phyloP scores from a whole-genome alignment of 495 filamentous ascomycete species.

The Aspergillus bridgeri region DNA sequence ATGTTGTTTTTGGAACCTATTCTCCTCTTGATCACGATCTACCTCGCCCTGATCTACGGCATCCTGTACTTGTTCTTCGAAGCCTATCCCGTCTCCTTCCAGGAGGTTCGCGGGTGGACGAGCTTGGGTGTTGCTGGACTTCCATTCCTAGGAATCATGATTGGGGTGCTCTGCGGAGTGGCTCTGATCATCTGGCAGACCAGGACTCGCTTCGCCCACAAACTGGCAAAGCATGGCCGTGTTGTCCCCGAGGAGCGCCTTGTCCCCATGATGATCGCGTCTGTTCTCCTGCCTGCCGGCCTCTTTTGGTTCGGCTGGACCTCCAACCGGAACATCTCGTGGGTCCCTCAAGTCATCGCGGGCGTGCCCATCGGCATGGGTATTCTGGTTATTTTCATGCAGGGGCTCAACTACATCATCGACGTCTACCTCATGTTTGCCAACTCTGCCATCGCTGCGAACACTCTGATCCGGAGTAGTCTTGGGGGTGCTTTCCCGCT shows the following conservation, averaged over 20 bases:
- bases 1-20: slow-evolving; percentile 62
- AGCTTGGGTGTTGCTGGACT: slow-evolving; percentile 46
- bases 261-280: slow-evolving; percentile 55
- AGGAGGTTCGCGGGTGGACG: slow-evolving; percentile 49
- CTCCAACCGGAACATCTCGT: slow-evolving; percentile 36
- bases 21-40: slow-evolving; percentile 51
- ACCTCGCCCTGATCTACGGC: slow-evolving; percentile 54
- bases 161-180: slow-evolving; percentile 52
- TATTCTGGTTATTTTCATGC: slow-evolving; percentile 56
- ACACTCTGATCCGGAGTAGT: slow-evolving; percentile 61
- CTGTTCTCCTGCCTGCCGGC: slow-evolving; percentile 52
- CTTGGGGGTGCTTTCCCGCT: slow-evolving; percentile 67
- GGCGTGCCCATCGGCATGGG: slow-evolving; percentile 52
- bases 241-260: slow-evolving; percentile 59
- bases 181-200: slow-evolving; percentile 48
- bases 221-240: slow-evolving; percentile 44
- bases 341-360: slow-evolving; percentile 49
- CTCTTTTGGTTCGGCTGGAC: slow-evolving; percentile 69
- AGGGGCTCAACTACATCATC: slow-evolving; percentile 61
- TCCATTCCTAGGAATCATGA: slow-evolving; percentile 57
- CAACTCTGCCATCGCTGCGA: slow-evolving; percentile 63
- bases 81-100: slow-evolving; percentile 58
- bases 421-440: slow-evolving; percentile 59
- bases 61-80: slow-evolving; percentile 64
- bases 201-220: slow-evolving; percentile 50